Evolutionary conservation across 2,329 filamentous ascomycete species (phyloP).

Genomic region (Xylaria sp.): DNA sequence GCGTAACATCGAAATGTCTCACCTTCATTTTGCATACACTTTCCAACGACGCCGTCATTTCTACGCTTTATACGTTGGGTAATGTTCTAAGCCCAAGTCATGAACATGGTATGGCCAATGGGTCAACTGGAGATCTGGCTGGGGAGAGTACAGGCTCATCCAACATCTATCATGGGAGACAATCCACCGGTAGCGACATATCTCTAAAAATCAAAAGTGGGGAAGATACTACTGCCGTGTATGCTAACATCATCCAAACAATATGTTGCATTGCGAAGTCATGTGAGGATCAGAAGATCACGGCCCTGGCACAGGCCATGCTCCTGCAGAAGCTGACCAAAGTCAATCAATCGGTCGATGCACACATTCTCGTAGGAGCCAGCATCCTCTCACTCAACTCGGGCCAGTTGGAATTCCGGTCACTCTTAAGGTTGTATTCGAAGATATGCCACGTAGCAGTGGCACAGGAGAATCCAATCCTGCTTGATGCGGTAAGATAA

Average conservation of each 20-base stretch:
- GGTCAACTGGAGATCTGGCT: slow-evolving; percentile 57
- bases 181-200: slow-evolving; percentile 78
- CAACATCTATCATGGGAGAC: slow-evolving; percentile 63
- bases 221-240: slow-evolving; percentile 80
- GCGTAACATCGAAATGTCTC: slow-evolving; percentile 83
- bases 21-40: slow-evolving; percentile 83
- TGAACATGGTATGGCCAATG: slow-evolving; percentile 65
- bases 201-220: slow-evolving; percentile 80
- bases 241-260: slow-evolving; percentile 91
- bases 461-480: slow-evolving; percentile 71
- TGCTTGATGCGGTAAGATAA: slow-evolving; percentile 76
- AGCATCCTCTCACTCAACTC: slow-evolving; percentile 81
- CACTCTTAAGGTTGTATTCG: slow-evolving; percentile 84
- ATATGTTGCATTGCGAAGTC: slow-evolving; percentile 89
- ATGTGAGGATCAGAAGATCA: slow-evolving; percentile 90
- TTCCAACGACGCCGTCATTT: slow-evolving; percentile 93
- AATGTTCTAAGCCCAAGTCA: slow-evolving; percentile 86
- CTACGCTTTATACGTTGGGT: slow-evolving; percentile 94
- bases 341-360: slow-evolving; percentile 82
- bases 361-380: slow-evolving; percentile 84
- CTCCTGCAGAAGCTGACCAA: slow-evolving; percentile 94
- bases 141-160: slow-evolving; percentile 53
- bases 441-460: slow-evolving; percentile 79
- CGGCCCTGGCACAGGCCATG: slow-evolving; percentile 92
- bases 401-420: slow-evolving; percentile 83